Conservation (phyloP, 306 rosid species). For the Medicago lupulina region DNA sequence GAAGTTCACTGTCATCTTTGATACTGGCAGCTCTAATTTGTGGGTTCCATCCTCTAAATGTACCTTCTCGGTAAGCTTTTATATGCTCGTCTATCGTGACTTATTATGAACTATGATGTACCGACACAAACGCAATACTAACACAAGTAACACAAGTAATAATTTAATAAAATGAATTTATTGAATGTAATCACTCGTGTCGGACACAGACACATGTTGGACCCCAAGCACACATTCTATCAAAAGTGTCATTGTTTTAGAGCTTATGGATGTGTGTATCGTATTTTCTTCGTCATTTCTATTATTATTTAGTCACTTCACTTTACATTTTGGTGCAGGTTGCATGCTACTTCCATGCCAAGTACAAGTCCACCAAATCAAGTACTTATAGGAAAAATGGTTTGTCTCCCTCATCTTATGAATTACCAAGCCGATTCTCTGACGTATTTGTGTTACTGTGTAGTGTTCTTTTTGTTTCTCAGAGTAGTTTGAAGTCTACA, state of each 20-base stretch:
- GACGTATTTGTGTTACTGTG: background rate
- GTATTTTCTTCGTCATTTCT: background rate
- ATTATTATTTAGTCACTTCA: background rate
- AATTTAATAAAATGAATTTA: too few species aligned
- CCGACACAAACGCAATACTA: background rate
- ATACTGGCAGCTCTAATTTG: slow-evolving; percentile 89
- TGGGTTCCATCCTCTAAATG: slow-evolving; percentile 95
- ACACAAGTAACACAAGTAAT: background rate
- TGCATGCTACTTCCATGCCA: slow-evolving; percentile 84
- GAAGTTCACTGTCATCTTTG: slow-evolving; percentile 80
- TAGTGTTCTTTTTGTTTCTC: background rate
- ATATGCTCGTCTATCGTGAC: background rate
- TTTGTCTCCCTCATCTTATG: slow-evolving; percentile 37
- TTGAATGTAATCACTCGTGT: too few species aligned
- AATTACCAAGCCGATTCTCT: background rate
- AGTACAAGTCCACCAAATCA: slow-evolving; percentile 69
- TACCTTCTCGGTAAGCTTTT: slow-evolving; percentile 67
- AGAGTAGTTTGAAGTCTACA: background rate
- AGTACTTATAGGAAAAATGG: slow-evolving; percentile 73
- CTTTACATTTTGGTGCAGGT: slow-evolving; percentile 59
- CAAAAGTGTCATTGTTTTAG: background rate
- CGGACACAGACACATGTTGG: background rate
- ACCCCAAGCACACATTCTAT: background rate
- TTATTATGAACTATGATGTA: background rate
- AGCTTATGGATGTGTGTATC: too few species aligned